Base-by-base conservation (phyloP, 2,329 filamentous ascomycete genomes). In the Aspergillus proliferans region DNA sequence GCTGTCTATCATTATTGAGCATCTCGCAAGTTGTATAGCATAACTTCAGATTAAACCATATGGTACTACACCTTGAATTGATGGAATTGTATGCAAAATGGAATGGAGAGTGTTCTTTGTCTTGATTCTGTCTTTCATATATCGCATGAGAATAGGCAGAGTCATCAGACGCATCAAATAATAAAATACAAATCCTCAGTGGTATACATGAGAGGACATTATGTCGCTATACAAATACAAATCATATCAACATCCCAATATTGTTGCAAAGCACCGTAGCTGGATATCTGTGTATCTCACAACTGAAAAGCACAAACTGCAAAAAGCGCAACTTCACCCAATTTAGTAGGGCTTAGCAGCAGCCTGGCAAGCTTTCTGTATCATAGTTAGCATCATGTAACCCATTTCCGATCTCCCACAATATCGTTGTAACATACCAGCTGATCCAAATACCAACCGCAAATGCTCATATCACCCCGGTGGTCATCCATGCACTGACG, bases 391-490 rank as follows among this genome's bases (percentile, higher is more conserved):
- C 51, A 58, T 44, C 24, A 6, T 6, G 14, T 14, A 22, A 19
- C 19, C 38, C 10, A 10, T 14, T 21, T 21, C 4, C 7, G 8
- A 15, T 4, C 9, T 12, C 3, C 15, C 34, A 15, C 6, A 14
- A 15, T 1, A 43, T 42, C 47, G 15, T 28, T 14, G 30, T 6
- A 45, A 64, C 69, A 47, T 71, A 76, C 73, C 72, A 98, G 79
- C 81, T 98, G 92, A 71, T 98, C 93, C 63, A 98, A 76, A 72
- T 98, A 98, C 91, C 92, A 98, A 59, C 87, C 87, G 77, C 93
- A 98, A 68, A 96, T 94, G 68, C 86, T 85, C 86, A 98, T 84
- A 75, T 93, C 90, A 60, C 93, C 93, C 68, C 84, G 77, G 72
- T 98, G 87, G 67, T 97, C 88, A 71, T 97, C 91, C 85, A 98